These are phyloP conservation scores for Ogataea allantospora DNA, from an alignment of 805 yeast genomes.

Conservation along the genomic window DNA sequence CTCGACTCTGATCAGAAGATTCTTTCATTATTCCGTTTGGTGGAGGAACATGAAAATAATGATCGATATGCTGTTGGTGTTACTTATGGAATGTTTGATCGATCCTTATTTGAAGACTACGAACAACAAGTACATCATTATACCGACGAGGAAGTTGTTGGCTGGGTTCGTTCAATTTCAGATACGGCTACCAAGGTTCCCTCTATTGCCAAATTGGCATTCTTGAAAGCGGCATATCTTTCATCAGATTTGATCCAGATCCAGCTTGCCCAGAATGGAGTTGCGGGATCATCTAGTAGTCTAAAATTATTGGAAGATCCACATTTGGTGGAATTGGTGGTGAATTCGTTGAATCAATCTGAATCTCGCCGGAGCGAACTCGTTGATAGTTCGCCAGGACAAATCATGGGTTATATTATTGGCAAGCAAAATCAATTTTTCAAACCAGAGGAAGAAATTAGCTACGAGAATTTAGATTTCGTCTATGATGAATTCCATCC, in stretches of 20 bases:
- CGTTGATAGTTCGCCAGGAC: slow-evolving; percentile 33
- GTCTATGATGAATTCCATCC: slow-evolving; percentile 57
- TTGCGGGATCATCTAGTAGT: slow-evolving; percentile 41
- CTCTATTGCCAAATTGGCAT: slow-evolving; percentile 68
- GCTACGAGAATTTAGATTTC: slow-evolving; percentile 37
- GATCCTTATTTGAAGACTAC: slow-evolving; percentile 39
- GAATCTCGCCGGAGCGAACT: slow-evolving; percentile 43
- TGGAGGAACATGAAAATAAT: slow-evolving; percentile 65
- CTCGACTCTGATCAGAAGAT: slow-evolving; percentile 69
- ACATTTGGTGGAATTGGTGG: slow-evolving; percentile 32
- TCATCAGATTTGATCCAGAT: slow-evolving; percentile 77
- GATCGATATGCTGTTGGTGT: slow-evolving; percentile 74
- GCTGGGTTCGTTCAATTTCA: slow-evolving; percentile 42
- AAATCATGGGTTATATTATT: slow-evolving; percentile 58
- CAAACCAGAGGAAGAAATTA: slow-evolving; percentile 38
- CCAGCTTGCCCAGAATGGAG: slow-evolving; percentile 42
- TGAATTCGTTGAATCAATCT: slow-evolving; percentile 45
- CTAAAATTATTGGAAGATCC: slow-evolving; percentile 31
- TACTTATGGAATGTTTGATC: slow-evolving; percentile 59
- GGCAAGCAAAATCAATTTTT: slow-evolving; percentile 56
- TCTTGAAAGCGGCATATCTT: slow-evolving; percentile 66
- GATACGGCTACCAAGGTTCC: slow-evolving; percentile 44
- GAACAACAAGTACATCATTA: slow-evolving; percentile 18
- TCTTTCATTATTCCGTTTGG: slow-evolving; percentile 73
- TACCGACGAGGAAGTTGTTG: slow-evolving; percentile 32